phyloP scores from a whole-genome alignment of 768 basidiomycete genomes.

The Mycena floridula region DNA sequence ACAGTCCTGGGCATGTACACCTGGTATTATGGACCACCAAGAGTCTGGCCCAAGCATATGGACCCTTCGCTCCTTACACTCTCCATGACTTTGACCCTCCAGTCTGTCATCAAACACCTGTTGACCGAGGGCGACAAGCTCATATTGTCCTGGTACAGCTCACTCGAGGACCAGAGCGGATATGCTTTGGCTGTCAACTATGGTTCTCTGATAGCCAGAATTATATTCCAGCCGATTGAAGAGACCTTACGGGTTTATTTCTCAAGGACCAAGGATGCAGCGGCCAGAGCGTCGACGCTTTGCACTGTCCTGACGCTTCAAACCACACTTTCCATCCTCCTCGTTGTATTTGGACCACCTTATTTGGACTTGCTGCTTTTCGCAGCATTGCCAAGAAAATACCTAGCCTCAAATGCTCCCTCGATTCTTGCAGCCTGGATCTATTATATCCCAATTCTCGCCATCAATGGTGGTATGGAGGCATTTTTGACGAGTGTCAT shows the following conservation, averaged over 20 bases:
- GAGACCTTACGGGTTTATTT: constrained; percentile 89
- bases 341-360: constrained; percentile 68
- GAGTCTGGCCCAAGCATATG: constrained; percentile 29
- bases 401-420: constrained; percentile 75
- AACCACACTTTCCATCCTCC: constrained; percentile 56
- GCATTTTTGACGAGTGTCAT: constrained; percentile 85
- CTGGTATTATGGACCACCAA: constrained; percentile 27
- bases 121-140: constrained; percentile 95
- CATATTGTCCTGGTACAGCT: constrained; percentile 78
- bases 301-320: constrained; percentile 61
- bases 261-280: constrained; percentile 40
- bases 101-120: constrained; percentile 90
- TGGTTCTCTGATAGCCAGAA: constrained; percentile 88
- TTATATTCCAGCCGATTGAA: constrained; percentile 93
- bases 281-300: constrained; percentile 35
- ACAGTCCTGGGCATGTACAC: constrained; percentile 54
- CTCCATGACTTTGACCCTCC: constrained; percentile 78
- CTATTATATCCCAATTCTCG: constrained; percentile 85
- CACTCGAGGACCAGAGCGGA: constrained; percentile 84
- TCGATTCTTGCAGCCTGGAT: constrained; percentile 73
- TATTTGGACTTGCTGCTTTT: constrained; percentile 67
- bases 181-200: constrained; percentile 97
- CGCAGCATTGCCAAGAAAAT: constrained; percentile 64
- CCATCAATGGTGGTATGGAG: constrained; percentile 87
- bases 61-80: constrained; percentile 47